Percentiles rank a stretch among this genome's conserved stretches.
phyloP scores from a whole-genome alignment of 2,329 filamentous ascomycete genomes.

The Fusarium graminum region DNA sequence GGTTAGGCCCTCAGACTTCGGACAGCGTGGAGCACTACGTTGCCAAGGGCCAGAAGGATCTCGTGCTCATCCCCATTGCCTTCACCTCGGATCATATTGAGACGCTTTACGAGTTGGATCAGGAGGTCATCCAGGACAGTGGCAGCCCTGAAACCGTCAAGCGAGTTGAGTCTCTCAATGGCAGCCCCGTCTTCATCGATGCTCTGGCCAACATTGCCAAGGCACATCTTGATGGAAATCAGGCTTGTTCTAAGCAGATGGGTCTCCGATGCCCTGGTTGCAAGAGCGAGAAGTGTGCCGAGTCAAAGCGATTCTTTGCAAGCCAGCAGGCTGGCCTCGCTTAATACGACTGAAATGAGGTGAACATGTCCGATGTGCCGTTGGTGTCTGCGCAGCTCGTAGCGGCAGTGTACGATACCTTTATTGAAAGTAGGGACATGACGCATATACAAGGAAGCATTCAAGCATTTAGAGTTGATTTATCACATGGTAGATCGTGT shows the following conservation, averaged over 20 bases:
- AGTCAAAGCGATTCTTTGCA: conserved; percentile 78
- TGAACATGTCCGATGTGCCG: conserved; percentile 1
- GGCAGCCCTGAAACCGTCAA: conserved; percentile 84
- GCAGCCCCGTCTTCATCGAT: conserved; percentile 88
- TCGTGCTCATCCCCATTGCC: conserved; percentile 92
- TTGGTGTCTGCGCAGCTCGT: background rate
- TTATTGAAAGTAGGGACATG: conserved; percentile 15
- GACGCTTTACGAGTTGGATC: conserved; percentile 92
- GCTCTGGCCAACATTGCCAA: conserved; percentile 90
- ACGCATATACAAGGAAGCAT: conserved; percentile 29
- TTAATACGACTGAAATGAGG: background rate
- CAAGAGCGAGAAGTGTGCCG: conserved; percentile 87
- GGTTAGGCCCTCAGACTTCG: conserved; percentile 94
- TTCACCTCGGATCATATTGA: conserved; percentile 99
- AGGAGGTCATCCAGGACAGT: conserved; percentile 93
- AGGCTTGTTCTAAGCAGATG: conserved; percentile 84
- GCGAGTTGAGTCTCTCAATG: conserved; percentile 92
- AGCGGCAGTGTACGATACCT: conserved; percentile 38
- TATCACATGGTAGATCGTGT: background rate
- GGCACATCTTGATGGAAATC: conserved; percentile 77
- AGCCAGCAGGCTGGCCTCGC: conserved; percentile 52
- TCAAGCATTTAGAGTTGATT: conserved; percentile 6
- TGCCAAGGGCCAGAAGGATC: conserved; percentile 89
- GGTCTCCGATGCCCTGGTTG: conserved; percentile 92
- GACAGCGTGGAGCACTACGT: conserved; percentile 90